Conservation (phyloP, 2,329 filamentous ascomycete species). For the Aschersonia sp. region DNA sequence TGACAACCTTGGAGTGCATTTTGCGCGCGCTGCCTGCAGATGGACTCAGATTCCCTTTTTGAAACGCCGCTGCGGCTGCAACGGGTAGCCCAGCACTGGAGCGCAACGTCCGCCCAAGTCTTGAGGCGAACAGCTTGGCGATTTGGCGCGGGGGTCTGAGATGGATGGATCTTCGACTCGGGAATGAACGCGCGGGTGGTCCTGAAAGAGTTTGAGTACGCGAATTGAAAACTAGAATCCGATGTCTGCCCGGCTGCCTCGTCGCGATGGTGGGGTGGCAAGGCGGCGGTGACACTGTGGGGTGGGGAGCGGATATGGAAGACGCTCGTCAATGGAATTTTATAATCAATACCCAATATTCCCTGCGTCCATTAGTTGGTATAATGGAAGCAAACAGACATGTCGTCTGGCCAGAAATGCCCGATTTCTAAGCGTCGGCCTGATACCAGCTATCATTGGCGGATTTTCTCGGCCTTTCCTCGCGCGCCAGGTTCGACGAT, state of each 20-base stretch:
- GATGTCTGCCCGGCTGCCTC: no score
- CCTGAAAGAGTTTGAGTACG: no score
- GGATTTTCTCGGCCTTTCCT: not conserved
- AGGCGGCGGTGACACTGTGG: no score
- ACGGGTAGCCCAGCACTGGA: slow-evolving; percentile 62
- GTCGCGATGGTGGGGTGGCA: no score
- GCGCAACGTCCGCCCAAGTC: slow-evolving; percentile 61
- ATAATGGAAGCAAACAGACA: no score
- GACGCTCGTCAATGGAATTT: no score
- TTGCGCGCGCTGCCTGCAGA: slow-evolving; percentile 26
- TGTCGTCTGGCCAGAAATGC: not conserved
- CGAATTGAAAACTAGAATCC: no score
- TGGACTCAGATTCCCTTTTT: slow-evolving; percentile 17
- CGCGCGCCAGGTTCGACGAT: not conserved
- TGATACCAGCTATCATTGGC: not conserved
- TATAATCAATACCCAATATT: no score
- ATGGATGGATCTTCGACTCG: no score
- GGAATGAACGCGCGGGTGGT: no score
- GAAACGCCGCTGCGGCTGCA: slow-evolving; percentile 51
- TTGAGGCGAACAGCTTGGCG: slow-evolving; percentile 88
- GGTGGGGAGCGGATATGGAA: no score
- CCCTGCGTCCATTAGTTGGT: no score
- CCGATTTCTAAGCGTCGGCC: slow-evolving; percentile 8
- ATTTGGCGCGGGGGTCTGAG: slow-evolving; percentile 2
- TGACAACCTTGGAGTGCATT: slow-evolving; percentile 90